phyloP scores from a whole-genome alignment of 2,329 filamentous ascomycete species.

The Coniochaeta sp. region DNA sequence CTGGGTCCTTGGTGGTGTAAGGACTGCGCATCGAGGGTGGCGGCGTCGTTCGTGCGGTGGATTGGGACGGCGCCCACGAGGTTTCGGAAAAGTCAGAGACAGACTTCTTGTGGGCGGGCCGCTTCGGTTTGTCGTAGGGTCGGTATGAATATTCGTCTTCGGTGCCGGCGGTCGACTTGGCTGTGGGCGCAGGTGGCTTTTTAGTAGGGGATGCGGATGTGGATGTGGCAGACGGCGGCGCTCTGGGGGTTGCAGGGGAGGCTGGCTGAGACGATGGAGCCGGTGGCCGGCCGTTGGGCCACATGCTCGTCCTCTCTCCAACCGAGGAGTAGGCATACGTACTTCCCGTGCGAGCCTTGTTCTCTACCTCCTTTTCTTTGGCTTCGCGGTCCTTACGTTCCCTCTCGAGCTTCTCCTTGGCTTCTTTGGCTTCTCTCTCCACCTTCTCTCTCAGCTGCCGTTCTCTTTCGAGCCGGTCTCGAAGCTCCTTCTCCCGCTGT shows the following conservation, averaged over 20 bases:
- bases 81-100: slow-evolving; percentile 71
- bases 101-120: slow-evolving; percentile 50
- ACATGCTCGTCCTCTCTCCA: slow-evolving; percentile 63
- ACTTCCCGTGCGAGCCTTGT: slow-evolving; percentile 31
- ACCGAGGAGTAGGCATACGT: slow-evolving; percentile 58
- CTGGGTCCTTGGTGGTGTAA: slow-evolving; percentile 82
- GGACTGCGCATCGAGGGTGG: slow-evolving; percentile 70
- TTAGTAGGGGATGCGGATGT: slow-evolving; percentile 27
- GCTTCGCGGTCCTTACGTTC: slow-evolving; percentile 17
- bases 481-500: slow-evolving; percentile 8
- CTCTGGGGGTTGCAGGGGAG: slow-evolving; percentile 18
- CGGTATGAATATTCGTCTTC: slow-evolving; percentile 68
- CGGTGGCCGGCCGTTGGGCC: slow-evolving; percentile 54
- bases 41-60: slow-evolving; percentile 75
- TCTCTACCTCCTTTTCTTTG: slow-evolving; percentile 22
- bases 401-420: slow-evolving; percentile 17
- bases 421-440: slow-evolving; percentile 1
- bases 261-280: slow-evolving; percentile 20
- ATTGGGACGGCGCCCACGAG: slow-evolving; percentile 78
- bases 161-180: slow-evolving; percentile 51
- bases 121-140: slow-evolving; percentile 65
- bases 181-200: slow-evolving; percentile 38
- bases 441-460: slow-evolving; percentile 16
- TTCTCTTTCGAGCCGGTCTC: slow-evolving; percentile 22
- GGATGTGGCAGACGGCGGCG: slow-evolving; percentile 17